Base-by-base conservation (phyloP, 805 yeast species). In the Scheffersomyces amazonensis region DNA sequence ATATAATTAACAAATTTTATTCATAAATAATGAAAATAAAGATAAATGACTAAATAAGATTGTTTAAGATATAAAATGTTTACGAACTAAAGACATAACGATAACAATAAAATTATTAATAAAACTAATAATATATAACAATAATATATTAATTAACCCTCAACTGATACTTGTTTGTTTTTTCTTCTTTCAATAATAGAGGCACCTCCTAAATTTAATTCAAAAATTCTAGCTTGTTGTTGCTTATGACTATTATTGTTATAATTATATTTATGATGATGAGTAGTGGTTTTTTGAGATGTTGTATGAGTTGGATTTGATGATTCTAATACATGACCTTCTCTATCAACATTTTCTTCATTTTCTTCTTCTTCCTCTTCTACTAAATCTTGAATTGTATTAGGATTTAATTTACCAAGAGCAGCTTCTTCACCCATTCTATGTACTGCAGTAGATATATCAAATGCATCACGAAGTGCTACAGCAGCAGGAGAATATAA, bases 381-480 rank as follows among this genome's bases (percentile, higher is more conserved):
- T 15, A 62, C 56, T 27, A 58, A 45, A 17, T 60, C 60, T 19
- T 54, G 49, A 27, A 50, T 49, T 17, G 48, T 39, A n/a, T 37
- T 35, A 6, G 43, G 46, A 20, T 41, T 39, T 19, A 45, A 30
- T 29, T 43, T 48, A 23, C 43, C 43, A 12, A 59, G 47, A 6
- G 75, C 71, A 7, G 71, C 69, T 48, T 83, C 90, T 54, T 81
- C 86, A 36, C 83, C 88, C 66, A 76, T 74, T 51, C 96, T 79
- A 54, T 87, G 91, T 13, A 87, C 88, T 5, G 95, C 95, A 35
- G 87, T 83, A 20, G 89, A 81, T 7, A 87, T 80, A 52, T 87
- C 95, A 58, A 87, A 87, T 10, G 90, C 95, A 51, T 87, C 96
- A 47, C 87, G 80, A 61, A 87, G 73, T 0, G 88, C 87, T 34